These are phyloP conservation scores for Mycena capillaripes DNA, from an alignment of 768 basidiomycete genomes.

Conservation along the genomic window DNA sequence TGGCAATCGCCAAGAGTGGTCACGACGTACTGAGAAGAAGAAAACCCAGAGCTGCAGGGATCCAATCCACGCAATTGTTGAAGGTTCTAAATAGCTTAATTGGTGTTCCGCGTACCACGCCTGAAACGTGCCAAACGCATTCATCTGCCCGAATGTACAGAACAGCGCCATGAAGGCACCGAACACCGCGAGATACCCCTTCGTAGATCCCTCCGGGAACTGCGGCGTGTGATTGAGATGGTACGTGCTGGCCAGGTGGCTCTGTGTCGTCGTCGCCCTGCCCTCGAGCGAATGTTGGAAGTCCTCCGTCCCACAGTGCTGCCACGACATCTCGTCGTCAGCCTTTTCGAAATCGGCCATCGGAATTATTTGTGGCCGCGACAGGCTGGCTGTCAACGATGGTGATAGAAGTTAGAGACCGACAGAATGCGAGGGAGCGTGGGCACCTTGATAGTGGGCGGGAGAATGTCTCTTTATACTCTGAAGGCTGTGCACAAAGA, in stretches of 20 bases:
- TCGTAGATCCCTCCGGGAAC: slow-evolving; percentile 48
- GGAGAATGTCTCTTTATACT: slow-evolving; percentile 24
- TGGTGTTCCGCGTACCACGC: slow-evolving; percentile 76
- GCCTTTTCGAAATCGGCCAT: slow-evolving; percentile 28
- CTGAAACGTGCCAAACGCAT: slow-evolving; percentile 80
- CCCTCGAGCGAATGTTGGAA: slow-evolving; percentile 35
- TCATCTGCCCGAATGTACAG: slow-evolving; percentile 81
- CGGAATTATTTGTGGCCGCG: slow-evolving; percentile 32
- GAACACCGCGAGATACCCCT: slow-evolving; percentile 64
- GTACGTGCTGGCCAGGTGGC: slow-evolving; percentile 30
- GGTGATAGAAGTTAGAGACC: slow-evolving; percentile 7
- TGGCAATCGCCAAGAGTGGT: not conserved
- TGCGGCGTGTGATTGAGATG: slow-evolving; percentile 29
- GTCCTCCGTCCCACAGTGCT: slow-evolving; percentile 37
- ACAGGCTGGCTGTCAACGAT: slow-evolving; percentile 31
- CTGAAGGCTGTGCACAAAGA: not conserved
- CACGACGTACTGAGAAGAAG: slow-evolving; percentile 71
- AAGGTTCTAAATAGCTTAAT: slow-evolving; percentile 61
- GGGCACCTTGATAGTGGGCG: not conserved
- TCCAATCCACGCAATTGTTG: slow-evolving; percentile 80
- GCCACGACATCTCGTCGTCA: slow-evolving; percentile 37
- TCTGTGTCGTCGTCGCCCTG: slow-evolving; percentile 33
- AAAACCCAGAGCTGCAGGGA: slow-evolving; percentile 79
- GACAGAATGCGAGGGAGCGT: slow-evolving; percentile 1
- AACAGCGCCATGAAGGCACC: slow-evolving; percentile 78